Percentiles rank a stretch among this genome's conserved stretches.
Conservation (phyloP, 306 rosid genomes). For the Castanopsis chinensis region DNA sequence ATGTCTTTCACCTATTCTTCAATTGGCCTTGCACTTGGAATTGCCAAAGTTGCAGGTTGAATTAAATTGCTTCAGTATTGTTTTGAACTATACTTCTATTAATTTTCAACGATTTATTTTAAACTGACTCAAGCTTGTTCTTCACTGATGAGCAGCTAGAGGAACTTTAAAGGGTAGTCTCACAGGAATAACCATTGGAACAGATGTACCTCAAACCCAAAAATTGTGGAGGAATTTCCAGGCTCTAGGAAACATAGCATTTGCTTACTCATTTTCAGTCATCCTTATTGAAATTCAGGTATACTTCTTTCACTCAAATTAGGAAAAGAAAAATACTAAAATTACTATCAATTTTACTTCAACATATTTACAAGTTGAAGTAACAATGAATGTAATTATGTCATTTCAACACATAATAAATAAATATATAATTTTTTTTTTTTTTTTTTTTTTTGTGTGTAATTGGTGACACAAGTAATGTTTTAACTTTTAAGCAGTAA, state of each 20-base stretch:
- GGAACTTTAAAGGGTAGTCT: slow-evolving; percentile 45
- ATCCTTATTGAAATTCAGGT: slow-evolving; percentile 75
- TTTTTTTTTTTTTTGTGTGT: too few species aligned
- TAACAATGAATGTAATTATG: too few species aligned
- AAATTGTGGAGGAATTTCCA: slow-evolving; percentile 59
- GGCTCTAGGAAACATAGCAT: slow-evolving; percentile 67
- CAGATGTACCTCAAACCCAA: slow-evolving; percentile 28
- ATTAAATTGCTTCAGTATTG: background rate
- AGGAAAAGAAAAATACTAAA: background rate
- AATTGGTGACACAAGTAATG: too few species aligned
- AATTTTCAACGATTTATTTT: background rate
- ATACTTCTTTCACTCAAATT: background rate
- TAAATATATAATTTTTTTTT: too few species aligned
- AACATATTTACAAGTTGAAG: too few species aligned
- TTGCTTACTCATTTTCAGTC: slow-evolving; percentile 54
- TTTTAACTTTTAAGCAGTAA: too few species aligned
- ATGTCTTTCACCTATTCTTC: slow-evolving; percentile 63
- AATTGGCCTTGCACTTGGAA: slow-evolving; percentile 57
- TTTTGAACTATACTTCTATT: background rate
- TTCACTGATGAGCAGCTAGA: slow-evolving; percentile 37
- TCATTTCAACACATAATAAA: too few species aligned
- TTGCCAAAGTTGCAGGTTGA: slow-evolving; percentile 64
- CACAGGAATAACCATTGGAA: slow-evolving; percentile 44
- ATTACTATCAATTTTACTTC: too few species aligned
- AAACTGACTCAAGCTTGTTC: slow-evolving; percentile 7